phyloP scores from a whole-genome alignment of 805 yeast species.

The Kazachstania bromeliacearum region DNA sequence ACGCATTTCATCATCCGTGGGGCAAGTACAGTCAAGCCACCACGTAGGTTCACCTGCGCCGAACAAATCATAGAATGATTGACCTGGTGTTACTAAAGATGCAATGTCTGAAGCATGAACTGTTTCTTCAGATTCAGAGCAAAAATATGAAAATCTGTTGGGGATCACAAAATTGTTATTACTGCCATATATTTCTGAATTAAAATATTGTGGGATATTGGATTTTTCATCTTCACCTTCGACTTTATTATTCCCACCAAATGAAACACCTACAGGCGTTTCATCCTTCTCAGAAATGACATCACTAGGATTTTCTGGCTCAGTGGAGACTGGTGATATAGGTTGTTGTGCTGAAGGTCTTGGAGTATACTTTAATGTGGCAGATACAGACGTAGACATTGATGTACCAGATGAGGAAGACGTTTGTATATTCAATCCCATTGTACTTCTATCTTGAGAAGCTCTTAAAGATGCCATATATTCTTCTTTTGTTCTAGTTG shows the following conservation, averaged over 20 bases:
- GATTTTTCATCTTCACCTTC: conserved; percentile 23
- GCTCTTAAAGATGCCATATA: conserved; percentile 19
- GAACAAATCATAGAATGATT: conserved; percentile 60
- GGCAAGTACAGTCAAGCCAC: conserved; percentile 95
- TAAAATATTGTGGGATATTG: conserved; percentile 1
- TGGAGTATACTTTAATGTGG: conserved; percentile 60
- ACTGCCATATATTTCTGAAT: conserved; percentile 1
- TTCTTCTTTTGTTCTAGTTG: conserved; percentile 38
- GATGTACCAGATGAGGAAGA: conserved; percentile 33
- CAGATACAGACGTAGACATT: conserved; percentile 37
- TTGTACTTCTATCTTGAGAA: not conserved
- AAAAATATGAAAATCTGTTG: conserved; percentile 76
- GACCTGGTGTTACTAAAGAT: conserved; percentile 57
- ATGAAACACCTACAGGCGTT: conserved; percentile 29
- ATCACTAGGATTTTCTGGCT: not conserved
- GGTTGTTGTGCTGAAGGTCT: conserved; percentile 9
- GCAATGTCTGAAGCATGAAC: conserved; percentile 84
- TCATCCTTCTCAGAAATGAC: not conserved
- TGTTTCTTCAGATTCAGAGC: conserved; percentile 75
- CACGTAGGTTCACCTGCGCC: conserved; percentile 68
- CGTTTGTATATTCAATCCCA: conserved; percentile 8
- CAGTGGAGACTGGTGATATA: not conserved
- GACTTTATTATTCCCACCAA: conserved; percentile 31
- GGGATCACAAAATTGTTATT: conserved; percentile 33
- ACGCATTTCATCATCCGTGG: conserved; percentile 92